Percentiles rank a stretch among this genome's conserved stretches.
phyloP scores from a whole-genome alignment of 805 yeast genomes.

The Maudiozyma turicensis region DNA sequence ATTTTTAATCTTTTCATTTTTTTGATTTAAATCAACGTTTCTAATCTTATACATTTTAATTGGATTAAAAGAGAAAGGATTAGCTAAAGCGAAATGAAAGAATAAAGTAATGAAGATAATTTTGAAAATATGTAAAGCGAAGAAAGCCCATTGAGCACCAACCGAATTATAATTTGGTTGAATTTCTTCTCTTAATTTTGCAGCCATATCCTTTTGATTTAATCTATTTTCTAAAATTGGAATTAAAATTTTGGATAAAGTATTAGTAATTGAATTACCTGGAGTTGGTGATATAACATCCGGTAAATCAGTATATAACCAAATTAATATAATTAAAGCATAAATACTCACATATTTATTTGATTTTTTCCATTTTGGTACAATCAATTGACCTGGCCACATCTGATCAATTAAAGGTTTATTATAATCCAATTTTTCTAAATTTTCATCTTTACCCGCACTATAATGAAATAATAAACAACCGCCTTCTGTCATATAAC shows the following conservation, averaged over 20 bases:
- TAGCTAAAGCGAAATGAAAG: constrained; percentile 62
- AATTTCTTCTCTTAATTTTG: constrained; percentile 41
- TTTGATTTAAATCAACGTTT: constrained; percentile 19
- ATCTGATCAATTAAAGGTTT: constrained; percentile 49
- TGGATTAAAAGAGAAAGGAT: constrained; percentile 55
- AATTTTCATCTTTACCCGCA: constrained; percentile 40
- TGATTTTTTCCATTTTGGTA: constrained; percentile 27
- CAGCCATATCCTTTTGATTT: constrained; percentile 37
- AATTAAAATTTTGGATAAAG: constrained; percentile 33
- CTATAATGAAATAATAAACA: constrained; percentile 58
- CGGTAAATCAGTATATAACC: constrained; percentile 94
- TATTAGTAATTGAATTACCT: constrained; percentile 69
- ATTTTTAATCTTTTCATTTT: constrained; percentile 27
- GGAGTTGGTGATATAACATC: constrained; percentile 87
- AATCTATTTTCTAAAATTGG: constrained; percentile 23
- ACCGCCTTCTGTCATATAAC: constrained; percentile 77
- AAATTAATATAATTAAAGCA: constrained; percentile 34
- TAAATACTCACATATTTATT: constrained; percentile 10
- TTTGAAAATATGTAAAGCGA: constrained; percentile 63
- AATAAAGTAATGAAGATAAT: constrained; percentile 43
- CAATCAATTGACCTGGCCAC: constrained; percentile 88
- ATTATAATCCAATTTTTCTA: constrained; percentile 37
- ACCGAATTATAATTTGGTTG: constrained; percentile 30
- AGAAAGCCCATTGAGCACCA: constrained; percentile 56
- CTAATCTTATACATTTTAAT: constrained; percentile 24